These are phyloP conservation scores for Blepharisma japonicum DNA, from an alignment of 73 alveolate species.

Conservation along the genomic window DNA sequence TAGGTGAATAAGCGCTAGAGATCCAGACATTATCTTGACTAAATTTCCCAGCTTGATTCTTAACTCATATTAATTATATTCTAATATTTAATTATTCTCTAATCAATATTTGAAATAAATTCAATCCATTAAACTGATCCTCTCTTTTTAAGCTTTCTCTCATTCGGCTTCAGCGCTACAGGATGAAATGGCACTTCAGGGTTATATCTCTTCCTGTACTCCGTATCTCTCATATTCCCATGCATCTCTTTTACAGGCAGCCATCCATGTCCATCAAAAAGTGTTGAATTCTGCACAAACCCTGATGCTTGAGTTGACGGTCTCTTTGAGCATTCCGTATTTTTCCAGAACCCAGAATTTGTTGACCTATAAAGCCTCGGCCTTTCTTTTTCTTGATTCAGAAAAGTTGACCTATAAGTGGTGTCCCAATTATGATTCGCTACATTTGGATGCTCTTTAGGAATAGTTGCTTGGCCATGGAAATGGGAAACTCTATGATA, in stretches of 20 bases:
- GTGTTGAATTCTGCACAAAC: not conserved
- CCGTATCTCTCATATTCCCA: slow-evolving; percentile 34
- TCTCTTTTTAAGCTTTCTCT: not conserved
- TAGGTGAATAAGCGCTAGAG: too few relatives aligned
- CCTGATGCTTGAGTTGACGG: slow-evolving; percentile 11
- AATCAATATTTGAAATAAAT: too few relatives aligned
- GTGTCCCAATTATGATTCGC: slow-evolving; percentile 13
- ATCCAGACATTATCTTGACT: too few relatives aligned
- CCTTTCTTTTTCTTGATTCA: not conserved
- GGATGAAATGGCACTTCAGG: slow-evolving; percentile 31
- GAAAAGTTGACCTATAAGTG: not conserved
- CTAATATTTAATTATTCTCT: too few relatives aligned
- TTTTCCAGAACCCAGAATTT: slow-evolving; percentile 20
- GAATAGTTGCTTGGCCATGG: slow-evolving; percentile 26
- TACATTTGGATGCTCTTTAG: slow-evolving; percentile 23
- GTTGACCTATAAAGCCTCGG: not conserved
- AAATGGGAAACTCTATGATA: slow-evolving; percentile 22
- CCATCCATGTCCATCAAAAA: slow-evolving; percentile 24
- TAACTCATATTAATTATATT: too few relatives aligned
- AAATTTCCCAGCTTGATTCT: too few relatives aligned
- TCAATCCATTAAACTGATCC: not conserved
- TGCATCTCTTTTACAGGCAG: slow-evolving; percentile 5
- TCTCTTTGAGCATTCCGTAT: not conserved
- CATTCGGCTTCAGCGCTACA: slow-evolving; percentile 7
- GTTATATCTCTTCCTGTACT: slow-evolving; percentile 42